Conservation (phyloP, 2,329 filamentous ascomycete genomes). For the Penicillium sp. region DNA sequence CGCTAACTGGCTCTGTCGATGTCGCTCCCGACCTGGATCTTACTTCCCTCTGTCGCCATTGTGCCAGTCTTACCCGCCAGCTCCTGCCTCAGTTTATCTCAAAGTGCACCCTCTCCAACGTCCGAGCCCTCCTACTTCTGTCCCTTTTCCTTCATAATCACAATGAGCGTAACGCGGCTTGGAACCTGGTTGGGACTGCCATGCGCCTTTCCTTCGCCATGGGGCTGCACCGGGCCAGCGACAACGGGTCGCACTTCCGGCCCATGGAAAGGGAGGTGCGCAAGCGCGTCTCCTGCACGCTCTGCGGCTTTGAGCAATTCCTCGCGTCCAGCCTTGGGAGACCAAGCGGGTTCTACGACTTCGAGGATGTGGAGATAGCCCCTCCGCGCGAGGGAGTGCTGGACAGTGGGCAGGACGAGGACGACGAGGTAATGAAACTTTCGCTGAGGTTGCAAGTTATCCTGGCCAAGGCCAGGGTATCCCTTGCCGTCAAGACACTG, state of each 20-base stretch:
- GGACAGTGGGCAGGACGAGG: conserved; percentile 9
- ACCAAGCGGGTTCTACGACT: conserved; percentile 37
- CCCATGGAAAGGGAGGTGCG: conserved; percentile 37
- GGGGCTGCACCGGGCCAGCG: conserved; percentile 27
- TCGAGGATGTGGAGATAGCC: conserved; percentile 32
- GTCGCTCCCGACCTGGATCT: conserved; percentile 26
- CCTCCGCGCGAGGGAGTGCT: conserved; percentile 3
- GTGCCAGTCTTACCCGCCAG: conserved; percentile 19
- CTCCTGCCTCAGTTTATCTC: conserved; percentile 32
- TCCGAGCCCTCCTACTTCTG: conserved; percentile 34
- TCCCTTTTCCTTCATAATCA: conserved; percentile 41
- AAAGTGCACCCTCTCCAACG: conserved; percentile 34
- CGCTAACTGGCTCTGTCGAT: conserved; percentile 24
- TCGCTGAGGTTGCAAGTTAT: conserved; percentile 29
- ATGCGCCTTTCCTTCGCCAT: conserved; percentile 29
- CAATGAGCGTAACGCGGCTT: conserved; percentile 41
- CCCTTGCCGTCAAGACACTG: conserved; percentile 6
- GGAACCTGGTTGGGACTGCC: conserved; percentile 30
- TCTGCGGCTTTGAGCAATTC: conserved; percentile 41
- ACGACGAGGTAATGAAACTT: conserved; percentile 32
- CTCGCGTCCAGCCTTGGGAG: conserved; percentile 39
- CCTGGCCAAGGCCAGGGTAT: conserved; percentile 6
- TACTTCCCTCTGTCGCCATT: conserved; percentile 22
- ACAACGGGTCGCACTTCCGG: conserved; percentile 27
- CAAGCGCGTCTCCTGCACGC: conserved; percentile 40